Percentiles rank a stretch among this genome's conserved stretches.
Conservation (phyloP, 1,284 basidiomycete genomes). For the Austroboletus niveus region DNA sequence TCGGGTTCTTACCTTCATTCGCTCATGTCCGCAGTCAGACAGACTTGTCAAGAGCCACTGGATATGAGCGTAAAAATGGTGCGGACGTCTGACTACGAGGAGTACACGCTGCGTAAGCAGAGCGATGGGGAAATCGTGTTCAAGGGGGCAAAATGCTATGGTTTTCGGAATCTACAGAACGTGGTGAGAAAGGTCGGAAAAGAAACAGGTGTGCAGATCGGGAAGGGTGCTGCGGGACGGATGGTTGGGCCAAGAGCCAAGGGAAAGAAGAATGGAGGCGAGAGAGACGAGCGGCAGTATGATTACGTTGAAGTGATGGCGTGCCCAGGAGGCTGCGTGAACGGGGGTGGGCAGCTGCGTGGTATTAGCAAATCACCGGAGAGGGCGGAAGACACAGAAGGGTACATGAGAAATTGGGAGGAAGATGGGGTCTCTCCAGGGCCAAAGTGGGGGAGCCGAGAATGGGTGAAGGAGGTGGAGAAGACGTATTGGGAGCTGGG, state of each 20-base stretch:
- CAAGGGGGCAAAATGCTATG: constrained; percentile 93
- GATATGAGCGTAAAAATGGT: constrained; percentile 52
- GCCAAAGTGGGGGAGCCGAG: constrained; percentile 70
- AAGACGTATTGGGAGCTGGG: constrained; percentile 62
- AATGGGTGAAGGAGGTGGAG: constrained; percentile 79
- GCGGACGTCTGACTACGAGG: constrained; percentile 58
- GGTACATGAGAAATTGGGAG: constrained; percentile 56
- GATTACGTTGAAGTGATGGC: constrained; percentile 99
- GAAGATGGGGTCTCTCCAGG: constrained; percentile 46
- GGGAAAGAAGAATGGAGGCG: constrained; percentile 31
- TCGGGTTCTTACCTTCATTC: constrained; percentile 94
- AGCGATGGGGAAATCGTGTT: constrained; percentile 68
- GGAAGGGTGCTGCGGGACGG: constrained; percentile 62
- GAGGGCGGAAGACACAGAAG: constrained; percentile 55
- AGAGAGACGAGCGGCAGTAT: constrained; percentile 52
- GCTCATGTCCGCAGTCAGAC: constrained; percentile 55
- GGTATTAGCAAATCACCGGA: constrained; percentile 37
- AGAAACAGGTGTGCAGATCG: constrained; percentile 75
- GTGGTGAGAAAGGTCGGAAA: constrained; percentile 92
- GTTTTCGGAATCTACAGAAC: constrained; percentile 97
- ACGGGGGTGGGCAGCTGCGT: constrained; percentile 93
- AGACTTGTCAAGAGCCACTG: constrained; percentile 43
- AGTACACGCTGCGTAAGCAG: constrained; percentile 59
- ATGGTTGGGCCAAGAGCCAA: constrained; percentile 39
- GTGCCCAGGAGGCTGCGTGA: constrained; percentile 96